Conservation (phyloP, 257 asterid genomes). For the Plantago major region DNA sequence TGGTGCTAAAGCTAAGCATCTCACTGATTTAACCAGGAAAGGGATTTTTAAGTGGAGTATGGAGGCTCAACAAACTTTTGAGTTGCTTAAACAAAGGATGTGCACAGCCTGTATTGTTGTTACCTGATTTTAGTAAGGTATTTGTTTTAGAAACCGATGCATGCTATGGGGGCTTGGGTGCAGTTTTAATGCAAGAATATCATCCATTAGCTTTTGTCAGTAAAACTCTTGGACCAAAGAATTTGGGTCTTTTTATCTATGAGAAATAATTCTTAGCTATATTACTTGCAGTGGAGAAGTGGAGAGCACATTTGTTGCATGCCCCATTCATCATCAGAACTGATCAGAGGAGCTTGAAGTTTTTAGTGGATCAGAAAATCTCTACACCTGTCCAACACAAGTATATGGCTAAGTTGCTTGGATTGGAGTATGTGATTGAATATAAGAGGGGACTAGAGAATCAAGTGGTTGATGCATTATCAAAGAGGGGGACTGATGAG, state of each 20-base stretch:
- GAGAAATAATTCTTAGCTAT: constrained; percentile 4
- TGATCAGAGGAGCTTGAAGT: too few species aligned
- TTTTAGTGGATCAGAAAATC: too few species aligned
- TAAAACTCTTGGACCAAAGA: background rate
- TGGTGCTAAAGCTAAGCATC: background rate
- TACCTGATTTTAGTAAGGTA: background rate
- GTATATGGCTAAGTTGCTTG: background rate
- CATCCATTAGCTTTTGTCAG: background rate
- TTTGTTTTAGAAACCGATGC: too few species aligned
- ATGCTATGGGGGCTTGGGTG: too few species aligned
- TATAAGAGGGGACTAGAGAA: too few species aligned
- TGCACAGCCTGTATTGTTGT: background rate
- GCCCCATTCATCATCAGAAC: too few species aligned
- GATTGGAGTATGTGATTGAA: background rate
- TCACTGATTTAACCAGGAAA: background rate
- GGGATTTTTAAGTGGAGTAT: background rate
- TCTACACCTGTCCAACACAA: background rate
- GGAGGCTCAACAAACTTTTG: background rate
- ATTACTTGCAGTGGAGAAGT: background rate
- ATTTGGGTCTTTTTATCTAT: background rate
- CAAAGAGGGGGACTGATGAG: background rate
- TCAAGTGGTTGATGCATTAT: background rate
- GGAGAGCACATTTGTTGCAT: background rate
- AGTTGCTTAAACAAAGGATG: background rate
- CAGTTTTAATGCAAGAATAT: too few species aligned